Conservation (phyloP, 352 stramenopile genomes). For the Globisporangium spinosum region DNA sequence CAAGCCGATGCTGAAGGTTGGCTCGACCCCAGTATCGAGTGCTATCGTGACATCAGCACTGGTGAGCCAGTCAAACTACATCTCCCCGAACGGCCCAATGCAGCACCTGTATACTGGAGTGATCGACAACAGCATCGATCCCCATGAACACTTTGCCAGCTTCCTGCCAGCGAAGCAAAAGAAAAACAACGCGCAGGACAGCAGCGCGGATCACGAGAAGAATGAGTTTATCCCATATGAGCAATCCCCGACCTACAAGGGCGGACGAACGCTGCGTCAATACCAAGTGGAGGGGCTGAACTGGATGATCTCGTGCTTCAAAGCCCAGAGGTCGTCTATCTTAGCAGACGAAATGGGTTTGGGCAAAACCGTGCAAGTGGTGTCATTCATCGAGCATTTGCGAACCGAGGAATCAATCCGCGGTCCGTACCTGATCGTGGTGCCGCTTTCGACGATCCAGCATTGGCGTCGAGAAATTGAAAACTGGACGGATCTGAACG, state of each 20-base stretch:
- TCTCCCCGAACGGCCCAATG: slow-evolving; percentile 79
- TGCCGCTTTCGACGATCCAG: slow-evolving; percentile 85
- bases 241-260: slow-evolving; percentile 86
- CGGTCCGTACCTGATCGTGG: slow-evolving; percentile 82
- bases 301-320: slow-evolving; percentile 88
- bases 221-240: slow-evolving; percentile 88
- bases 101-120: slow-evolving; percentile 84
- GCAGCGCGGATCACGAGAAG: slow-evolving; percentile 20
- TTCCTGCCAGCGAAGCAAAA: slow-evolving; percentile 59
- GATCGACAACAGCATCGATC: slow-evolving; percentile 88
- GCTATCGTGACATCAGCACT: slow-evolving; percentile 32
- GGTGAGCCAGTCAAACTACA: slow-evolving; percentile 54
- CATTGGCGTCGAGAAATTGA: slow-evolving; percentile 88
- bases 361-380: slow-evolving; percentile 94
- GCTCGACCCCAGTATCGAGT: slow-evolving; percentile 18
- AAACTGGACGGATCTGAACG: slow-evolving; percentile 96
- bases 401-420: slow-evolving; percentile 80
- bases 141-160: slow-evolving; percentile 86
- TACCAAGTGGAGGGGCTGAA: slow-evolving; percentile 89
- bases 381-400: slow-evolving; percentile 90
- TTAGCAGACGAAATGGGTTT: slow-evolving; percentile 92
- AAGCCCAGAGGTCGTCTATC: slow-evolving; percentile 85
- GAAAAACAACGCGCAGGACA: slow-evolving; percentile 15
- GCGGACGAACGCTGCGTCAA: slow-evolving; percentile 65
- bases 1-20: slow-evolving; percentile 62